Evolutionary conservation across 1,139 yeast genomes (phyloP).

Genomic region (Taphrina wiesneri): DNA sequence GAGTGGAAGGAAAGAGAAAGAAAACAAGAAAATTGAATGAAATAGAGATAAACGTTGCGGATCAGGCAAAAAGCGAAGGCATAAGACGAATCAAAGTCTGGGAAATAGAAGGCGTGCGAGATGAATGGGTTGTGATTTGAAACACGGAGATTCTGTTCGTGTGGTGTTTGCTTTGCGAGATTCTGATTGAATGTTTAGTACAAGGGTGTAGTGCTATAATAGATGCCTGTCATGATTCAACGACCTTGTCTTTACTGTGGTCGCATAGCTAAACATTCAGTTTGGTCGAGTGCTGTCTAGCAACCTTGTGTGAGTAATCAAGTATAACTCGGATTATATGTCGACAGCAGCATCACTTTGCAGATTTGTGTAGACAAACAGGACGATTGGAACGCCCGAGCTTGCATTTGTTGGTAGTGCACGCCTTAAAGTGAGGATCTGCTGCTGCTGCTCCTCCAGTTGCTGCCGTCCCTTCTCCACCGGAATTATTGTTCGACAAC

Average conservation of each 20-base stretch:
- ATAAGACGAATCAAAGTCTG: not conserved
- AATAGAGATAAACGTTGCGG: not conserved
- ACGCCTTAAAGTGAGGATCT: not conserved
- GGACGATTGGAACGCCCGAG: not conserved
- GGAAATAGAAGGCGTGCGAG: not conserved
- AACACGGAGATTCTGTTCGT: not conserved
- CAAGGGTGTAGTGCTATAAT: not conserved
- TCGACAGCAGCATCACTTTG: no score
- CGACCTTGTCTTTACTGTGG: no score
- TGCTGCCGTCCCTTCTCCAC: not conserved
- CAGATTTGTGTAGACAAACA: not conserved
- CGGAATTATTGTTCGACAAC: not conserved
- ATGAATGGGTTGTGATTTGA: no score
- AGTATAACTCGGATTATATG: no score
- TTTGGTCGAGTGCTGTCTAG: no score
- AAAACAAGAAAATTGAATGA: not conserved
- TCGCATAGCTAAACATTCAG: no score
- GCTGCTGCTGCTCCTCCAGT: not conserved
- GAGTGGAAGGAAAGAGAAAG: not conserved
- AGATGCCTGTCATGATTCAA: not conserved
- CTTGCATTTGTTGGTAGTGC: not conserved
- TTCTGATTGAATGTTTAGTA: not conserved
- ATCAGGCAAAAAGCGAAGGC: not conserved
- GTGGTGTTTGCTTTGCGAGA: not conserved
- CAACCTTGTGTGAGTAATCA: no score